Base-by-base conservation (phyloP, 2,329 filamentous ascomycete genomes). In the Fusarium bactridioides region DNA sequence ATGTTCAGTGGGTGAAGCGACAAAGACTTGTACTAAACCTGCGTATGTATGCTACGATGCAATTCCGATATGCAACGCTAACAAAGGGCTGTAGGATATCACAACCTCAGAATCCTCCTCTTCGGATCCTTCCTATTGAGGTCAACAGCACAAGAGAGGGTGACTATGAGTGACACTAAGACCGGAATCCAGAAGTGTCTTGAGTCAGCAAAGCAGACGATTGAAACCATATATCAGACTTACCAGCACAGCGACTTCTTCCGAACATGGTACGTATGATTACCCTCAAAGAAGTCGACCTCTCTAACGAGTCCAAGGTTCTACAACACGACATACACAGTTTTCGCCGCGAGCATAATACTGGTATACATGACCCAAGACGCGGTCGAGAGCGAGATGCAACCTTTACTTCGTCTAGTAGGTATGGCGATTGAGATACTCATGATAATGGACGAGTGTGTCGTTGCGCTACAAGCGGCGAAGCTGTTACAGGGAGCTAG, bases 281-380 rank as follows among this genome's bases (percentile, higher is more conserved):
- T 21, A 5, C 12, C 0, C 19, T 8, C 12, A 15, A 4, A 15
- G 12, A 5, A 15, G 25, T 0, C 44, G 0, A 15, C 18, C 9
- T 10, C 23, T 15, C 23, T 45, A 10, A 45, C 44, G 7, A 10
- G 6, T 10, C 0, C 0, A 27, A 45, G 51, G 51, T 54, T 55
- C 19, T 55, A 55, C 21, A 55, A 55, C 16, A 55, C 51, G 1
- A 55, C 51, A 2, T 55, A 55, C 2, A 55, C 51, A 0, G 51
- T 55, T 0, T 55, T 55, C 3, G 51, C 51, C 1, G 51, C 51
- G 0, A 55, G 51, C 2, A 55, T 55, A 1, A 55, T 55, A 27
- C 35, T 55, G 10, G 51, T 55, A 0, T 55, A 55, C 19, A 31
- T 55, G 35, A 19, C 51, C 2, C 51, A 55, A 31, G 51, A 41